A percentile compares a stretch with the other conserved stretches of the same genome.
Conservation (phyloP, 2,329 filamentous ascomycete species). For the Dothidotthia symphoricarpi region DNA sequence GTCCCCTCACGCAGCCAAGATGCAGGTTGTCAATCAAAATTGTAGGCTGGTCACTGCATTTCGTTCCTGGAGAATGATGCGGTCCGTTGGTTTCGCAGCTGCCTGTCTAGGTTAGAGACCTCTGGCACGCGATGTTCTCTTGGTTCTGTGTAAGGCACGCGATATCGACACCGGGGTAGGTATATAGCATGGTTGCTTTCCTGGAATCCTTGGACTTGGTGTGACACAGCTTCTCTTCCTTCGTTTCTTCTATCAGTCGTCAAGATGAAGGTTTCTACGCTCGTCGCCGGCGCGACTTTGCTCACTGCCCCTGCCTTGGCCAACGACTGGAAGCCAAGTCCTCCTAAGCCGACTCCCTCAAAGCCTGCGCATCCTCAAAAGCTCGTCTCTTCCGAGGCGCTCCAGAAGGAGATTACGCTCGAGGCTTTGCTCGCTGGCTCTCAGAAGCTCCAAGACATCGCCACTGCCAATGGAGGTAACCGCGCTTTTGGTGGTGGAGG, state of each 20-base stretch:
- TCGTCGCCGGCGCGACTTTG: constrained; percentile 21
- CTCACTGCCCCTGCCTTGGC: constrained; percentile 22
- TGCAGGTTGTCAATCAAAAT: constrained; percentile 13
- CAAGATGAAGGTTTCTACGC: constrained; percentile 33
- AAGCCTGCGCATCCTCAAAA: constrained; percentile 1
- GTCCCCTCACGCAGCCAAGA: constrained; percentile 21
- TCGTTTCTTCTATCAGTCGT: constrained; percentile 6
- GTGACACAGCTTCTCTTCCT: constrained; percentile 10
- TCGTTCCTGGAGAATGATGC: constrained; percentile 19
- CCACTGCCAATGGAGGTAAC: constrained; percentile 35
- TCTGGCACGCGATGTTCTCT: constrained; percentile 4
- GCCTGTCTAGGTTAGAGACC: constrained; percentile 21
- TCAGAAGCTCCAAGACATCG: constrained; percentile 35
- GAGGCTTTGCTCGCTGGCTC: constrained; percentile 34
- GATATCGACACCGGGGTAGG: constrained; percentile 10
- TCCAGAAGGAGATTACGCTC: constrained; percentile 32
- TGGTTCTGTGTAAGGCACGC: background rate
- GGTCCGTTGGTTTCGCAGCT: constrained; percentile 13
- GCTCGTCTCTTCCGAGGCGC: constrained; percentile 19
- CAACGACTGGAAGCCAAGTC: constrained; percentile 9
- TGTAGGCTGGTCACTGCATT: constrained; percentile 7
- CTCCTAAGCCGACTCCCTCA: background rate
- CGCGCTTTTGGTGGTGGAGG: constrained; percentile 38
- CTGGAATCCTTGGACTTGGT: background rate
- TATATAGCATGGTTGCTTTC: constrained; percentile 19